A percentile compares a stretch with the other conserved stretches of the same genome.
These are phyloP conservation scores for Omphalotus guepiniiformis DNA, from an alignment of 768 basidiomycete genomes.

Conservation along the genomic window DNA sequence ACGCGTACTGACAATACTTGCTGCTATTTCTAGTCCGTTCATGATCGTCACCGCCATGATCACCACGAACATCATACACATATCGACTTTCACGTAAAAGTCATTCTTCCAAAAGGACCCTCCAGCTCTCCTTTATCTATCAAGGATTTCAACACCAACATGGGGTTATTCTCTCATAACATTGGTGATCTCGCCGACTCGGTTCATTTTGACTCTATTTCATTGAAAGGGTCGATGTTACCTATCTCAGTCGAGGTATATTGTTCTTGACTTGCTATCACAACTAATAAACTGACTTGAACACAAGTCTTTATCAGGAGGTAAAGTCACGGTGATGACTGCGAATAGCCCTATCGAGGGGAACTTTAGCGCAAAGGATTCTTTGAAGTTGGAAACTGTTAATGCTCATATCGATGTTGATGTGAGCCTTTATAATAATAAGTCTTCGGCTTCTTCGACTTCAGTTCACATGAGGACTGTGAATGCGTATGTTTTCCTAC, in stretches of 20 bases:
- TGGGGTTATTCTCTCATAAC: slow-evolving; percentile 25
- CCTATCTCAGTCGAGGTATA: slow-evolving; percentile 26
- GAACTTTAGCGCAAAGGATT: slow-evolving; percentile 25
- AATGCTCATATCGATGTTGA: slow-evolving; percentile 29
- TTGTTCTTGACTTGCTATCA: too few relatives aligned
- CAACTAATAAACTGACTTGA: too few relatives aligned
- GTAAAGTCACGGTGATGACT: slow-evolving; percentile 19
- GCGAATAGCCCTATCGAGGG: slow-evolving; percentile 33
- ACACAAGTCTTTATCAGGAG: slow-evolving; percentile 27
- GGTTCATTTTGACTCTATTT: slow-evolving; percentile 23
- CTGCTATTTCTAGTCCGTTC: slow-evolving; percentile 13
- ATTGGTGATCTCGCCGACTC: slow-evolving; percentile 23
- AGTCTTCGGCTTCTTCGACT: slow-evolving; percentile 5
- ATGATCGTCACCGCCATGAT: slow-evolving; percentile 8
- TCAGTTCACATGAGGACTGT: slow-evolving; percentile 16
- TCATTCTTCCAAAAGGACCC: slow-evolving; percentile 24
- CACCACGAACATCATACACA: slow-evolving; percentile 11
- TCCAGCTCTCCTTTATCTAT: slow-evolving; percentile 17
- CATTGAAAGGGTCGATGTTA: slow-evolving; percentile 18
- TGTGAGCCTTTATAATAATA: slow-evolving; percentile 20
- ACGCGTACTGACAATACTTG: neutral
- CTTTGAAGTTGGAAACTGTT: slow-evolving; percentile 27
- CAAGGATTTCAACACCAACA: slow-evolving; percentile 22
- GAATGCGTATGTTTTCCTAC: slow-evolving; percentile 19
- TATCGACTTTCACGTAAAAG: slow-evolving; percentile 23